phyloP scores from a whole-genome alignment of 2,329 filamentous ascomycete species.

The Aspergillus sp. region DNA sequence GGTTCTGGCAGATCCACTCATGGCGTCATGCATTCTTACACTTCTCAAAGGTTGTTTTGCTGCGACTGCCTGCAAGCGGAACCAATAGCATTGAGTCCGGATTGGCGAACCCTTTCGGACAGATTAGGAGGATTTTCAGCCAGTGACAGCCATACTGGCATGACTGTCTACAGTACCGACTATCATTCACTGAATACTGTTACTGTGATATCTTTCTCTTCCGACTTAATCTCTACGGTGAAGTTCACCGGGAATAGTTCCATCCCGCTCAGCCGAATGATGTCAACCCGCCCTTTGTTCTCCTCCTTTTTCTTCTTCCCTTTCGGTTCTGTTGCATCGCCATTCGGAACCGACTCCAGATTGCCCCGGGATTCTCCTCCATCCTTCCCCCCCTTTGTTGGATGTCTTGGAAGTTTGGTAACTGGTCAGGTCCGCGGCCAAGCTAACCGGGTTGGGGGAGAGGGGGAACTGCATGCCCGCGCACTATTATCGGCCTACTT shows the following conservation, averaged over 20 bases:
- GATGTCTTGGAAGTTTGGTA: neutral
- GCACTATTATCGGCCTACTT: neutral
- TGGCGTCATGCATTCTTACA: constrained; percentile 22
- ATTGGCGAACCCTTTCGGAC: neutral
- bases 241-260: too few relatives aligned
- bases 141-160: too few relatives aligned
- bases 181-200: too few relatives aligned
- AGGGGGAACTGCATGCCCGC: neutral
- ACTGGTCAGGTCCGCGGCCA: neutral
- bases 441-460: neutral
- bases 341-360: neutral
- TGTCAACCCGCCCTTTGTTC: neutral
- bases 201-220: too few relatives aligned
- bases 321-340: neutral
- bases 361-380: neutral
- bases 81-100: neutral
- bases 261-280: neutral
- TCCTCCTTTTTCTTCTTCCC: neutral
- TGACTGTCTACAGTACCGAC: too few relatives aligned
- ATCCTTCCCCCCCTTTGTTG: neutral
- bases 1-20: constrained; percentile 20
- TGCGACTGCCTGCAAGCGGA: neutral
- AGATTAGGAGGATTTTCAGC: neutral
- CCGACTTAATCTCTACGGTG: too few relatives aligned
- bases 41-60: neutral